phyloP scores from a whole-genome alignment of 768 basidiomycete genomes.

The Thelephora aurantiotincta region DNA sequence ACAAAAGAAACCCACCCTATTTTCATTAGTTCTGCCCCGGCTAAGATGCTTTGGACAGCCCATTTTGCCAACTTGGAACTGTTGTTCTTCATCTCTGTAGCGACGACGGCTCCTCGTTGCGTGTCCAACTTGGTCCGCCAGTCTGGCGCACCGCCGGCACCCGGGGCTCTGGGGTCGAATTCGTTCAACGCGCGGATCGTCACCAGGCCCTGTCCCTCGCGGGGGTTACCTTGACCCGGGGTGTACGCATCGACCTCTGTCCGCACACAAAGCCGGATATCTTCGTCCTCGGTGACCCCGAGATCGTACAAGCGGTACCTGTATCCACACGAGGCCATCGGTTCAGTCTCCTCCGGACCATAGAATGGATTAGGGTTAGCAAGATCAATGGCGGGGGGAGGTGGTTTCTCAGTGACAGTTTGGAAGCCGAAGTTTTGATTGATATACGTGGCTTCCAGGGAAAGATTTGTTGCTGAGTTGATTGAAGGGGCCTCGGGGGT shows the following conservation, averaged over 20 bases:
- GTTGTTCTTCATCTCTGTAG: conserved; percentile 99
- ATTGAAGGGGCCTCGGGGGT: conserved; percentile 65
- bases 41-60: conserved; percentile 89
- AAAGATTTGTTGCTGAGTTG: conserved; percentile 87
- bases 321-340: conserved; percentile 91
- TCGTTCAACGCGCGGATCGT: conserved; percentile 95
- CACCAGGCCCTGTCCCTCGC: conserved; percentile 62
- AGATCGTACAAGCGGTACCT: conserved; percentile 93
- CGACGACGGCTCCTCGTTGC: conserved; percentile 93
- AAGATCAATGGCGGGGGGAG: conserved; percentile 56
- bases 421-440: conserved; percentile 99
- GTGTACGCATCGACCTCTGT: conserved; percentile 92
- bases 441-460: conserved; percentile 96
- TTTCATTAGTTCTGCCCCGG: conserved; percentile 94
- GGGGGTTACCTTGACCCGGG: conserved; percentile 44
- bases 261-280: conserved; percentile 79
- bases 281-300: conserved; percentile 80
- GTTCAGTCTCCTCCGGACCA: conserved; percentile 83
- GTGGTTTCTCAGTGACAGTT: conserved; percentile 62
- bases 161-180: conserved; percentile 82
- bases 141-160: conserved; percentile 92
- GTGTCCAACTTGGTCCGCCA: conserved; percentile 97
- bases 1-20: conserved; percentile 60
- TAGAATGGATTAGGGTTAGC: conserved; percentile 93
- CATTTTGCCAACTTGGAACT: conserved; percentile 95